Evolutionary conservation across 2,329 filamentous ascomycete genomes (phyloP).

Genomic region (Pseudogymnoascus sp.): DNA sequence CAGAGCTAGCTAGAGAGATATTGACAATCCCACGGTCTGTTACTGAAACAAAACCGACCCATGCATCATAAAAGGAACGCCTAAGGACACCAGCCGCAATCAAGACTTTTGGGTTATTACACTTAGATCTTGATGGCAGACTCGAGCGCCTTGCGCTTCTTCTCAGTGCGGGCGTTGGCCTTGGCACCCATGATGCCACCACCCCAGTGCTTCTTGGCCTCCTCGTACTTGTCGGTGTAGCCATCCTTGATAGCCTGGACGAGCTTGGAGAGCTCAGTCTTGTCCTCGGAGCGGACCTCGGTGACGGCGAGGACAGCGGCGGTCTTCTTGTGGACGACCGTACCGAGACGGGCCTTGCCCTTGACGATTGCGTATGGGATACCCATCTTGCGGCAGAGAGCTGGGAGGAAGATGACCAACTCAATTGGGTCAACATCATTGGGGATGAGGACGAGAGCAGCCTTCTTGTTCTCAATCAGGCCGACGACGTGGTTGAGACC

Average conservation of each 20-base stretch:
- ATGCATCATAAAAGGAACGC: constrained; percentile 27
- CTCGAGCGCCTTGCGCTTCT: constrained; percentile 80
- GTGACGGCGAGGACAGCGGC: constrained; percentile 92
- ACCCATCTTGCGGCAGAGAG: constrained; percentile 99
- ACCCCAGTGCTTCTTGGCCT: constrained; percentile 88
- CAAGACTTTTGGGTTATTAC: constrained; percentile 17
- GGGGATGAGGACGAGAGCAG: constrained; percentile 91
- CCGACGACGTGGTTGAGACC: constrained; percentile 99
- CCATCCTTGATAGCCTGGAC: constrained; percentile 95
- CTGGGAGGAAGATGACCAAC: constrained; percentile 97
- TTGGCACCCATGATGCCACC: constrained; percentile 99
- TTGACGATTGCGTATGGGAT: constrained; percentile 98
- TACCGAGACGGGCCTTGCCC: constrained; percentile 98
- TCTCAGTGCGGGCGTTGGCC: constrained; percentile 63
- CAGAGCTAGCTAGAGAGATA: constrained; percentile 21
- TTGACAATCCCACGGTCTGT: constrained; percentile 5
- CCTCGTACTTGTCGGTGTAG: constrained; percentile 93
- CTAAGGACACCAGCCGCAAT: constrained; percentile 18
- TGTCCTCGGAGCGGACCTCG: constrained; percentile 96
- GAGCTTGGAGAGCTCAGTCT: constrained; percentile 95
- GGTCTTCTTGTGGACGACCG: constrained; percentile 99
- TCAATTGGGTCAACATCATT: constrained; percentile 99
- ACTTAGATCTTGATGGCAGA: constrained; percentile 93
- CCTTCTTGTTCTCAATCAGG: constrained; percentile 99
- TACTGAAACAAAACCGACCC: constrained; percentile 14